phyloP scores from a whole-genome alignment of 2,329 filamentous ascomycete genomes.

The Phoma sp. region DNA sequence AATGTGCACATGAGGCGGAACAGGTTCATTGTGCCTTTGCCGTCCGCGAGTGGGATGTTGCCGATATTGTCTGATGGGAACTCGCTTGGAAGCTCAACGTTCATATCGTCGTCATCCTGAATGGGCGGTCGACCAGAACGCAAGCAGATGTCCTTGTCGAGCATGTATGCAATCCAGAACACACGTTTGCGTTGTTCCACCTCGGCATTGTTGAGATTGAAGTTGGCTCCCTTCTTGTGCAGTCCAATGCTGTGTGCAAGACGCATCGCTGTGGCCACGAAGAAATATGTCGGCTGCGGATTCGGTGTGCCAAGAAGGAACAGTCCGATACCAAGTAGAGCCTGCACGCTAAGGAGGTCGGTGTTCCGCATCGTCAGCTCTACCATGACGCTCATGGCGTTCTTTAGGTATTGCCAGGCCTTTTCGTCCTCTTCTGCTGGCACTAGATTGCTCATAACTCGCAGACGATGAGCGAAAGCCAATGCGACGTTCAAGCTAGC shows the following conservation, averaged over 20 bases:
- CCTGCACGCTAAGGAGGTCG: conserved; percentile 92
- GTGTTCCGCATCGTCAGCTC: conserved; percentile 96
- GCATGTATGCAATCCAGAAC: conserved; percentile 78
- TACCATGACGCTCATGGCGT: conserved; percentile 90
- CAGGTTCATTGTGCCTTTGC: conserved; percentile 91
- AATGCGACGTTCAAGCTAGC: conserved; percentile 92
- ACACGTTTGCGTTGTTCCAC: conserved; percentile 87
- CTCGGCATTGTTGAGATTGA: conserved; percentile 91
- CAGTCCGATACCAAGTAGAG: conserved; percentile 87
- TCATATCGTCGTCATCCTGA: conserved; percentile 86
- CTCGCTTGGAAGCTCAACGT: conserved; percentile 91
- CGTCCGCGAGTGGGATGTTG: conserved; percentile 88
- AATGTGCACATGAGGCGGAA: conserved; percentile 94
- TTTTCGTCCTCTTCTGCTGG: conserved; percentile 91
- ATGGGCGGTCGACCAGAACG: conserved; percentile 75
- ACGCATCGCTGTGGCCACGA: conserved; percentile 89
- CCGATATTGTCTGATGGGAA: conserved; percentile 92
- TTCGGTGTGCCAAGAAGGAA: conserved; percentile 98
- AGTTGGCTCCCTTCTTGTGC: conserved; percentile 90
- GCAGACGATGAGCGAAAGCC: conserved; percentile 89
- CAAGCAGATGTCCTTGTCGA: conserved; percentile 77
- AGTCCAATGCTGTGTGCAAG: conserved; percentile 93
- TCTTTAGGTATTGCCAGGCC: conserved; percentile 95
- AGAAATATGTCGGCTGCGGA: conserved; percentile 89
- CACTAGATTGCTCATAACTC: conserved; percentile 94